Conservation (phyloP, 1,139 yeast species). For the Zygosaccharomyces pseudobailii region DNA sequence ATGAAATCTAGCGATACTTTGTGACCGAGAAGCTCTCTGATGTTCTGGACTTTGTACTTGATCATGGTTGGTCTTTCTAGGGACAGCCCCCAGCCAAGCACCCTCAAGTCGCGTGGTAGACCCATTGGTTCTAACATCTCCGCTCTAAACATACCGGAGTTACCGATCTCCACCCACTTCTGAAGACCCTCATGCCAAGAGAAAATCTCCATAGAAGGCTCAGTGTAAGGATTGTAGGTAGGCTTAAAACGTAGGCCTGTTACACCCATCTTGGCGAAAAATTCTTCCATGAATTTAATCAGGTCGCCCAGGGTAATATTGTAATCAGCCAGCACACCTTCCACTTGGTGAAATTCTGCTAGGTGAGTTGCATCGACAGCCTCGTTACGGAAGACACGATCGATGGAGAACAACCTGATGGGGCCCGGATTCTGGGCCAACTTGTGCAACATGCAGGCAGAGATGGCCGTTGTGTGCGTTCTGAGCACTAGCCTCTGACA, state of each 20-base stretch:
- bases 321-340: slow-evolving; percentile 97
- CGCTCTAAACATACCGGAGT: slow-evolving; percentile 99
- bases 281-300: slow-evolving; percentile 97
- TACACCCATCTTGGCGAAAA: slow-evolving; percentile 97
- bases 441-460: slow-evolving; percentile 80
- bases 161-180: slow-evolving; percentile 99
- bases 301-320: slow-evolving; percentile 91
- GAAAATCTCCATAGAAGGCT: slow-evolving; percentile 96
- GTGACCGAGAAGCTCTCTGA: slow-evolving; percentile 92
- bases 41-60: slow-evolving; percentile 91
- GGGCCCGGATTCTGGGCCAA: slow-evolving; percentile 90
- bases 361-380: slow-evolving; percentile 99
- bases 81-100: slow-evolving; percentile 95
- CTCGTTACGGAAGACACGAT: slow-evolving; percentile 98
- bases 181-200: slow-evolving; percentile 93
- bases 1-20: slow-evolving; percentile 90
- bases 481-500: slow-evolving; percentile 87
- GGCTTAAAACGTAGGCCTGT: slow-evolving; percentile 93
- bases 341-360: slow-evolving; percentile 99
- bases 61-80: slow-evolving; percentile 99
- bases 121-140: slow-evolving; percentile 99
- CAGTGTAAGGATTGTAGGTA: slow-evolving; percentile 98
- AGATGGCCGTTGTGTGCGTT: slow-evolving; percentile 97
- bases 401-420: slow-evolving; percentile 88
- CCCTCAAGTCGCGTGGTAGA: slow-evolving; percentile 87